phyloP scores from a whole-genome alignment of 1,139 yeast genomes.

The Yamadazyma oceani region DNA sequence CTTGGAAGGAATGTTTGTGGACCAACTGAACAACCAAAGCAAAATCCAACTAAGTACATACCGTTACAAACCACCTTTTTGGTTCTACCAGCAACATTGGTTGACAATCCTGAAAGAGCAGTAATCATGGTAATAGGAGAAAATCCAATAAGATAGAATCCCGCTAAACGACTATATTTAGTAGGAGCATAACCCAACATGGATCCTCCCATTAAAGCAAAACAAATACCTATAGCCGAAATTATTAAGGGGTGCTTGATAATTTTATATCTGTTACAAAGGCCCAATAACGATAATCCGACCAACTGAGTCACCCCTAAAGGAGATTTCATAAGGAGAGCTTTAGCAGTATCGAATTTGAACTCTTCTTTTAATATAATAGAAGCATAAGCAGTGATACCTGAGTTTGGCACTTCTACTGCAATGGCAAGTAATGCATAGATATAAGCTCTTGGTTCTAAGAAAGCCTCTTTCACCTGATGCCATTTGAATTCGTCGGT shows the following conservation, averaged over 20 bases:
- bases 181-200: constrained; percentile 33
- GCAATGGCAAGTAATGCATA: constrained; percentile 20
- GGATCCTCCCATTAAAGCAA: constrained; percentile 20
- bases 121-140: constrained; percentile 19
- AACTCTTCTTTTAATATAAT: constrained; percentile 23
- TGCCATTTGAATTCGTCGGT: constrained; percentile 21
- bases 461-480: constrained; percentile 26
- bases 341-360: constrained; percentile 23
- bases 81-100: constrained; percentile 27
- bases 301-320: constrained; percentile 31
- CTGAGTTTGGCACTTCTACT: constrained; percentile 29
- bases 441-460: constrained; percentile 17
- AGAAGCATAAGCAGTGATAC: constrained; percentile 25
- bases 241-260: constrained; percentile 15
- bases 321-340: constrained; percentile 28
- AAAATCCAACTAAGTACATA: constrained; percentile 22
- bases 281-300: constrained; percentile 25
- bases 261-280: constrained; percentile 8
- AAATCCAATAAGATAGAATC: constrained; percentile 20
- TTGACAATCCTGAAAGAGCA: constrained; percentile 21
- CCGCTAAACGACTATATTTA: constrained; percentile 26
- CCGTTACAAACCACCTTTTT: constrained; percentile 24
- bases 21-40: constrained; percentile 24
- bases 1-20: constrained; percentile 25
- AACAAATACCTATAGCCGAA: constrained; percentile 9